Base-by-base conservation (phyloP, 1,284 basidiomycete genomes). In the Gymnopus androsaceus region DNA sequence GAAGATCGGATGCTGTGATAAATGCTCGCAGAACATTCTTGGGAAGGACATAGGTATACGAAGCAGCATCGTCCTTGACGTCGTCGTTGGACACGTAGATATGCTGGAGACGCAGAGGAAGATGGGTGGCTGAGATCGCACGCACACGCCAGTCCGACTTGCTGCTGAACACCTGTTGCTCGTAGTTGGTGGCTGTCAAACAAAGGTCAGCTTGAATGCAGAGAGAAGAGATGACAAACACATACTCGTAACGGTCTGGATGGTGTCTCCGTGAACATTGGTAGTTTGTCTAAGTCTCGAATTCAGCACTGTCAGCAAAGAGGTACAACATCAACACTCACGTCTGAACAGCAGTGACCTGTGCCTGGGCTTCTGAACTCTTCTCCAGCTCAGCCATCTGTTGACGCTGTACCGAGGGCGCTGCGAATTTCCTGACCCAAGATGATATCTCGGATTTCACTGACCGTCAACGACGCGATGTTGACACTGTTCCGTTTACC, bases 311-410 rank as follows among this genome's bases (percentile, higher is more conserved):
- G 36, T 40, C 3, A 8, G 50, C 38, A 3, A 21, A 27, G 42
- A 54, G 40, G 31, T 47, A 9, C 21, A 33, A 11, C 1, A 34
- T 17, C n/a, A 19, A 33, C 30, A 69, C 82, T 70, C 66, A 83
- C 74, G 95, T 98, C 75, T 98, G 95, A 34, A 98, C 81, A 21
- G 97, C 96, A 4, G 97, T 99, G 62, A 99, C 91, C 72, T 99
- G 96, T 58, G 87, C 85, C 61, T 95, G 92, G 0, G 95, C 95
- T 70, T 97, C 95, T 14, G 92, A 87, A 59, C 89, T 90, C 81
- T 99, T 98, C 72, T 99, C 97, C 56, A 99, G 79, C 73, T 99
- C 97, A 14, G 96, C 97, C 95, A 98, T 98, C 76, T 99, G 96
- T 73, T 99, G 97, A 50, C 97, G 89, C 71, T 99, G 97, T 2